Evolutionary conservation across 2,329 filamentous ascomycete species (phyloP).

Genomic region (Leptographium lundbergii): DNA sequence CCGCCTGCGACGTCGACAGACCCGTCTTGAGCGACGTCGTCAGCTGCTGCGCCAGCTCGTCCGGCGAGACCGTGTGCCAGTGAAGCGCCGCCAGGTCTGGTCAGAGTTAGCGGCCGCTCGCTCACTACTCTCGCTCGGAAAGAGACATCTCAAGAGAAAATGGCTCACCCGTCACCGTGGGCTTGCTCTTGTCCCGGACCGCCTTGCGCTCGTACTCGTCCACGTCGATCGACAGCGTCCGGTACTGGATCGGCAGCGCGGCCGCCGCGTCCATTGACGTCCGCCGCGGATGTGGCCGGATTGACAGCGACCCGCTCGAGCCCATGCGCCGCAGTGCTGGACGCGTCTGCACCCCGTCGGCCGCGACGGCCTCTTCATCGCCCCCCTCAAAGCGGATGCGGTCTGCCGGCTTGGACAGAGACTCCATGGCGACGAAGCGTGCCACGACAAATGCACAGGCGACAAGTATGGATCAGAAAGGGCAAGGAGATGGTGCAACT

Average conservation of each 20-base stretch:
- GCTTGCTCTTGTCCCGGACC: constrained; percentile 26
- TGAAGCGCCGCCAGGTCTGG: constrained; percentile 50
- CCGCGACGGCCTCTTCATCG: constrained; percentile 6
- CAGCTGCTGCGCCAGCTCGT: constrained; percentile 48
- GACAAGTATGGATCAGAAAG: not conserved
- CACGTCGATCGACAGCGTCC: constrained; percentile 43
- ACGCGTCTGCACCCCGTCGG: not conserved
- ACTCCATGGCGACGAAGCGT: not conserved
- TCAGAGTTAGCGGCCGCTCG: not conserved
- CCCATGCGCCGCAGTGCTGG: constrained; percentile 3
- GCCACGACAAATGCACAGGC: too few species aligned
- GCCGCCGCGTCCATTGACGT: constrained; percentile 26
- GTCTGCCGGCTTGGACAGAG: not conserved
- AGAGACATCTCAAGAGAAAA: too few species aligned
- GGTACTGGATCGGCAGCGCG: constrained; percentile 40
- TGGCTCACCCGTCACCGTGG: constrained; percentile 3
- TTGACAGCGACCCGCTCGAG: constrained; percentile 9
- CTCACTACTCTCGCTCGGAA: too few species aligned
- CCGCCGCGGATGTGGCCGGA: constrained; percentile 12
- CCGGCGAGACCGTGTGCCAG: constrained; percentile 49
- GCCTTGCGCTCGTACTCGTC: constrained; percentile 36
- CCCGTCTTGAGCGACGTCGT: constrained; percentile 43
- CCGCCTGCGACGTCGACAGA: constrained; percentile 45
- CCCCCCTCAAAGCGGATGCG: constrained; percentile 6
- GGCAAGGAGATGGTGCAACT: not conserved